phyloP scores from a whole-genome alignment of 352 stramenopile genomes.

The Blastocystis sp. region DNA sequence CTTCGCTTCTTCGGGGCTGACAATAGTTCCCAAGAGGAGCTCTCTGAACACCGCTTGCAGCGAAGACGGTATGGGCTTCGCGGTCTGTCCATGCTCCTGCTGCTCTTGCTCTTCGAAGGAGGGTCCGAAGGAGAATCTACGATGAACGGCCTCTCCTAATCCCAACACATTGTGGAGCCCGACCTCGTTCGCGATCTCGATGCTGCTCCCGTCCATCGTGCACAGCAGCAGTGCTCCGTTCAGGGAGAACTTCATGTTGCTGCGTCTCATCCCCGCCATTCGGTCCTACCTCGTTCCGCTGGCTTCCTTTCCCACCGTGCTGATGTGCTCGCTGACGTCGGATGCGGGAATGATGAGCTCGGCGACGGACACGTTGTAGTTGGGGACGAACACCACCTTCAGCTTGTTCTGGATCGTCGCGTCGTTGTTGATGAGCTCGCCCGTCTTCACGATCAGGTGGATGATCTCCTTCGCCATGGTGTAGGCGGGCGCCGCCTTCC shows the following conservation, averaged over 20 bases:
- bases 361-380: constrained; percentile 77
- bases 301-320: constrained; percentile 75
- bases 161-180: constrained; percentile 75
- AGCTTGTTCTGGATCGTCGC: constrained; percentile 59
- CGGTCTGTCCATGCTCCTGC: background rate
- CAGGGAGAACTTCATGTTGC: constrained; percentile 77
- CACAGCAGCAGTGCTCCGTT: constrained; percentile 76
- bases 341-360: constrained; percentile 76
- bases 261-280: background rate
- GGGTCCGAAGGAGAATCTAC: constrained; percentile 33
- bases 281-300: constrained; percentile 72
- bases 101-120: constrained; percentile 71
- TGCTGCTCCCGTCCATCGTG: constrained; percentile 76
- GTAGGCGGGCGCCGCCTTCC: constrained; percentile 76
- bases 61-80: background rate
- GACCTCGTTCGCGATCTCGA: constrained; percentile 76
- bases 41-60: constrained; percentile 58
- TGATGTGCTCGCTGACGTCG: constrained; percentile 76
- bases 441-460: constrained; percentile 75
- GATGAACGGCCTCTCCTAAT: background rate
- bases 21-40: background rate
- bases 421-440: constrained; percentile 75
- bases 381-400: constrained; percentile 76
- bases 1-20: background rate
- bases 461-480: constrained; percentile 77